Percentiles rank a stretch among this genome's conserved stretches.
phyloP scores from a whole-genome alignment of 345 rosid genomes.

The Eucalyptus melliodora region DNA sequence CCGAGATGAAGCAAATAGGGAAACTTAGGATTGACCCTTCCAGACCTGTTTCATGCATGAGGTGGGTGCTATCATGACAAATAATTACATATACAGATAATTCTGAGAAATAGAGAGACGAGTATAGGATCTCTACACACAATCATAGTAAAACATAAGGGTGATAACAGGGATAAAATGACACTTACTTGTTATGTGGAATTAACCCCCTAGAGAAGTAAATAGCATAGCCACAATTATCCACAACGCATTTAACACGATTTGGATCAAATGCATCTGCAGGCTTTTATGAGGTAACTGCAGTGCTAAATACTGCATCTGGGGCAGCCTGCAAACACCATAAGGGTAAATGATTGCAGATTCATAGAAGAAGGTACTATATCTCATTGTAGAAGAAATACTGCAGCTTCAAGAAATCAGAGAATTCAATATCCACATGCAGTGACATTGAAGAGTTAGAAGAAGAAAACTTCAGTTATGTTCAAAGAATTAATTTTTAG shows the following conservation, averaged over 20 bases:
- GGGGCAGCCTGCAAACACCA: conserved; percentile 49
- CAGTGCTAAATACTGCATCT: conserved; percentile 98
- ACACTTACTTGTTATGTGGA: conserved; percentile 79
- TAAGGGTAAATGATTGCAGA: not conserved
- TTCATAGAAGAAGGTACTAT: no score
- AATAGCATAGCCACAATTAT: conserved; percentile 75
- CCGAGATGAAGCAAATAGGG: conserved; percentile 96
- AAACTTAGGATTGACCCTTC: conserved; percentile 63
- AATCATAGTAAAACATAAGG: not conserved
- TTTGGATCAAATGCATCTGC: conserved; percentile 89
- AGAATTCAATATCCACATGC: not conserved
- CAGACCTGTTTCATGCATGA: conserved; percentile 37
- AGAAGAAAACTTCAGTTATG: not conserved
- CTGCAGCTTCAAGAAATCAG: not conserved
- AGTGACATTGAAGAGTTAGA: not conserved
- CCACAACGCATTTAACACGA: conserved; percentile 79
- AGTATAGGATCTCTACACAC: not conserved
- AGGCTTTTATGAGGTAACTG: conserved; percentile 75
- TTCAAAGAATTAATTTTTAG: not conserved
- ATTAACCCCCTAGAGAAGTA: conserved; percentile 85
- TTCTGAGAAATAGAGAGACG: not conserved
- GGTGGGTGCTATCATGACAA: not conserved
- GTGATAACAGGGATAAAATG: not conserved
- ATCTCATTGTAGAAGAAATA: not conserved
- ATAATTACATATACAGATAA: not conserved